phyloP scores from a whole-genome alignment of 305 asterid species.

The Coffea humblotiana region DNA sequence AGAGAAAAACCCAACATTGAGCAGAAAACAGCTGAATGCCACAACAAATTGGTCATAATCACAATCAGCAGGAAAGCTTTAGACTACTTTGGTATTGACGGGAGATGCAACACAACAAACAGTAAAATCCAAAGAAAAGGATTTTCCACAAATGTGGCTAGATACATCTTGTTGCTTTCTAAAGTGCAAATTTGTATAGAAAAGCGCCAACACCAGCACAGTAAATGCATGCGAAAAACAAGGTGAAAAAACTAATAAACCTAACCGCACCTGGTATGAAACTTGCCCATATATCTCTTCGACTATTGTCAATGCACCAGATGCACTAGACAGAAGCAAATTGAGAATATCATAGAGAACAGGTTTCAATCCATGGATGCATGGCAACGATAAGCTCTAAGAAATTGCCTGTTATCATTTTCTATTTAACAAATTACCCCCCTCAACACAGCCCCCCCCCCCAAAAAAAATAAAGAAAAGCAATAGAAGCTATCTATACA shows the following conservation, averaged over 20 bases:
- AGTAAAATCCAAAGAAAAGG: neutral
- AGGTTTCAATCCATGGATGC: neutral
- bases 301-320: neutral
- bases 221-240: neutral
- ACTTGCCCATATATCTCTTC: neutral
- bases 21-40: neutral
- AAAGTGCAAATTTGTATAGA: neutral
- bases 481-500: neutral
- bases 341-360: neutral
- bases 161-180: neutral
- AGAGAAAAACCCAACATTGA: neutral
- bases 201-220: neutral
- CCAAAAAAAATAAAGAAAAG: neutral
- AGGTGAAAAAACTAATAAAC: neutral
- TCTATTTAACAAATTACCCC: neutral
- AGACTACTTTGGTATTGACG: neutral
- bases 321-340: neutral
- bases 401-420: neutral
- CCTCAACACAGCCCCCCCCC: neutral
- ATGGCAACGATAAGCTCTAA: neutral
- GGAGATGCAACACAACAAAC: too few relatives aligned
- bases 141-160: neutral
- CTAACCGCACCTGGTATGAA: neutral
- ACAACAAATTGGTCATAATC: neutral
- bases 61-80: neutral